Evolutionary conservation across 495 filamentous ascomycete genomes (phyloP).

Genomic region (Tricharina praecox): DNA sequence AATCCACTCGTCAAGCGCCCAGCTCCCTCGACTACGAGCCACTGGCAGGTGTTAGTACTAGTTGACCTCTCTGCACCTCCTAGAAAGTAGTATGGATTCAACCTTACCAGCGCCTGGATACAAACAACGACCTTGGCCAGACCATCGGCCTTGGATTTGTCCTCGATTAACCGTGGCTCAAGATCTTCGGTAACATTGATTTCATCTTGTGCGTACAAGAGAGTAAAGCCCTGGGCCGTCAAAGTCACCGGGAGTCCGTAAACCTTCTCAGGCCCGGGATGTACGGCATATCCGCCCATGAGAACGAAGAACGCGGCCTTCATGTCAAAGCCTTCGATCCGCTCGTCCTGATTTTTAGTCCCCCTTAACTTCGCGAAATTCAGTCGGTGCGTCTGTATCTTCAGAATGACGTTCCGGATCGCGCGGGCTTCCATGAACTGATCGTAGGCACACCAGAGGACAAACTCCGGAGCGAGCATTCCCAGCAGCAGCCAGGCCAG

Average conservation of each 20-base stretch:
- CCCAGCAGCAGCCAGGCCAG: background rate
- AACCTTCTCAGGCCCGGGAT: background rate
- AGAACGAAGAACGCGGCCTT: background rate
- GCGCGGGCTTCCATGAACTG: background rate
- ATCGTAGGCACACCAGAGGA: background rate
- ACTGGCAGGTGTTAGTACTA: background rate
- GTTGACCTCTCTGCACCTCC: no score
- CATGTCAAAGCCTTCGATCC: background rate
- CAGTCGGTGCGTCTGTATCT: background rate
- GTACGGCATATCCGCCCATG: constrained; percentile 1
- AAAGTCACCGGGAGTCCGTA: background rate
- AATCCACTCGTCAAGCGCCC: constrained; percentile 11
- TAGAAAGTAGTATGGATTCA: background rate
- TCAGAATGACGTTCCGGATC: background rate
- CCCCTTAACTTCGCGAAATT: background rate
- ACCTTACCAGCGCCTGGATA: background rate
- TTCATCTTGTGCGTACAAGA: background rate
- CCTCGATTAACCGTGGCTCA: constrained; percentile 4
- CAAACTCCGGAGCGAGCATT: background rate
- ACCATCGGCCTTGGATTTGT: constrained; percentile 28
- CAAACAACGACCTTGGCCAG: constrained; percentile 19
- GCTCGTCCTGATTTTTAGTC: background rate
- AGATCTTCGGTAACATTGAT: background rate
- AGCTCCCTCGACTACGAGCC: background rate
- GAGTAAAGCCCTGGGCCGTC: background rate